These are phyloP conservation scores for Sporobolomyces phaffii DNA, from an alignment of 768 basidiomycete genomes.

Conservation along the genomic window DNA sequence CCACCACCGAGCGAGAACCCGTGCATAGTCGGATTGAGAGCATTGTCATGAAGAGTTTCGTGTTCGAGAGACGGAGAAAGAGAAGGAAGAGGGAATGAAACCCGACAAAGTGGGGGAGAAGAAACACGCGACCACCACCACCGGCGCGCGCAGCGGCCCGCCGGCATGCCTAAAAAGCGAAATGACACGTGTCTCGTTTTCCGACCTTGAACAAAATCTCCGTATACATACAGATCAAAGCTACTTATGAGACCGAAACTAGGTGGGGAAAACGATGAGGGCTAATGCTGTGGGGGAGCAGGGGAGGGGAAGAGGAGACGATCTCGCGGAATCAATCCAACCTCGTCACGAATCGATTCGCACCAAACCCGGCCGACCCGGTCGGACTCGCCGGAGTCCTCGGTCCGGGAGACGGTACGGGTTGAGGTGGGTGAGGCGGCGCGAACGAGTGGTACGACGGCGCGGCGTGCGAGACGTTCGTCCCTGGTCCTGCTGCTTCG, in stretches of 20 bases:
- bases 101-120: neutral
- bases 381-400: constrained; percentile 1
- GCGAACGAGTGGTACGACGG: constrained; percentile 1
- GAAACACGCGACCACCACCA: too few relatives aligned
- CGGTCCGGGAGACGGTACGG: neutral
- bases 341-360: constrained; percentile 18
- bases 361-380: constrained; percentile 4
- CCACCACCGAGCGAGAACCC: too few relatives aligned
- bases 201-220: too few relatives aligned
- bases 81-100: neutral
- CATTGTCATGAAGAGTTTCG: neutral
- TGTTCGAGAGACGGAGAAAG: neutral
- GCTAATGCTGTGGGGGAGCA: too few relatives aligned
- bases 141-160: too few relatives aligned
- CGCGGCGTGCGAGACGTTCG: neutral
- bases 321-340: too few relatives aligned
- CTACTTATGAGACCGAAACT: too few relatives aligned
- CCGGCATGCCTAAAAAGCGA: too few relatives aligned
- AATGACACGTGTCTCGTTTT: too few relatives aligned
- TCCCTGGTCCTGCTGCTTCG: neutral
- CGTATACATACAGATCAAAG: too few relatives aligned
- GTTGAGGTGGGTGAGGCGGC: neutral
- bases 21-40: neutral
- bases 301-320: too few relatives aligned
- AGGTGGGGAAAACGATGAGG: too few relatives aligned